Evolutionary conservation across 2,329 filamentous ascomycete species (phyloP).

Genomic region (Mycosphaerelloides madeirae): DNA sequence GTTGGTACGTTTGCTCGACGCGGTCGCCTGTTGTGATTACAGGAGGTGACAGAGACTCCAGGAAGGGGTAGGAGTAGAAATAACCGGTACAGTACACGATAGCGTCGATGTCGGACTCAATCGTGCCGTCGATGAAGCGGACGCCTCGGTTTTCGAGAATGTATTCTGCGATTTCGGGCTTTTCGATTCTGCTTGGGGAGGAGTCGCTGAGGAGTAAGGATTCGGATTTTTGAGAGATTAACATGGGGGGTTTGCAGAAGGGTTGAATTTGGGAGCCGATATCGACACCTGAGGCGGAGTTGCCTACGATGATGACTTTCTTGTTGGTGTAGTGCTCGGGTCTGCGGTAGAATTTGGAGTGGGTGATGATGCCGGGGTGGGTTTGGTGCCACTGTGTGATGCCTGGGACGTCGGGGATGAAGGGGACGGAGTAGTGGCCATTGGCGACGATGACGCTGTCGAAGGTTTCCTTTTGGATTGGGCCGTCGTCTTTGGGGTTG

Average conservation of each 20-base stretch:
- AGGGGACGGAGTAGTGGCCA: constrained; percentile 46
- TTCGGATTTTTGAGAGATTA: constrained; percentile 58
- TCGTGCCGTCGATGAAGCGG: constrained; percentile 59
- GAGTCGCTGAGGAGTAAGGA: constrained; percentile 40
- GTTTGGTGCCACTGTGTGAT: constrained; percentile 38
- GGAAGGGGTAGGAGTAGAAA: constrained; percentile 76
- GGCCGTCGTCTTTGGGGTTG: constrained; percentile 9
- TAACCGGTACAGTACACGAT: constrained; percentile 89
- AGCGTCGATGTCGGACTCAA: constrained; percentile 66
- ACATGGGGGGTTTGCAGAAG: constrained; percentile 55
- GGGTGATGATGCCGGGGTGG: constrained; percentile 39
- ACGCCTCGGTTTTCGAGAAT: constrained; percentile 56
- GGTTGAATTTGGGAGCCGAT: constrained; percentile 70
- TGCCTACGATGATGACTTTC: constrained; percentile 80
- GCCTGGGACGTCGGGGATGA: constrained; percentile 39
- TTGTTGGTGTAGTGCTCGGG: constrained; percentile 58
- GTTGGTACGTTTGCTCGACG: constrained; percentile 69
- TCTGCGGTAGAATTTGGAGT: constrained; percentile 72
- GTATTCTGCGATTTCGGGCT: constrained; percentile 52
- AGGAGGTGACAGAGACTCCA: constrained; percentile 47
- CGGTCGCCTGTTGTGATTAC: constrained; percentile 65
- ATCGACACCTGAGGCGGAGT: constrained; percentile 77
- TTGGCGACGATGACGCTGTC: constrained; percentile 47
- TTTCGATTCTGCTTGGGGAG: constrained; percentile 52
- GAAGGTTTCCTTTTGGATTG: constrained; percentile 47